Base-by-base conservation (phyloP, 495 filamentous ascomycete species). In the Neurospora sp. region DNA sequence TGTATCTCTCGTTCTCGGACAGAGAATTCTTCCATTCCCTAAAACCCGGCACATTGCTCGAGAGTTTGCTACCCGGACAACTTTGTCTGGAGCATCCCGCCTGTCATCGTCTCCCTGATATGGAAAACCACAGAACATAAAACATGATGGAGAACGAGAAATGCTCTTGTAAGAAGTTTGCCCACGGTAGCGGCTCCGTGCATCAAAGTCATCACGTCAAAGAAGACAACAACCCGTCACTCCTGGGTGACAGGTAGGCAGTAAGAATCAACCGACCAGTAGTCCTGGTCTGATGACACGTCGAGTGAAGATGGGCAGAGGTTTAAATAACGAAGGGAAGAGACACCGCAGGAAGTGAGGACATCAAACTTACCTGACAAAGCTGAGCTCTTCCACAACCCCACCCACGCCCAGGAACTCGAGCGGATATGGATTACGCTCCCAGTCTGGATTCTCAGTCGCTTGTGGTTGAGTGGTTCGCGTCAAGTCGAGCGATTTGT, bases 361-460 rank as follows among this genome's bases (percentile, higher is more conserved):
- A 14, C 41, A 60, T 31, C 12, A 18, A 60, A 38, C 83, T 82
- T 81, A 87, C 85, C 81, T 85, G 35, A 87, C 78, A 73, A 86
- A 87, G 75, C 83, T 86, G 66, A 86, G 79, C 70, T 84, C 79
- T 69, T 85, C 83, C 38, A 83, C 79, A 12, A 86, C 78, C 20
- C 77, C 78, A 38, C 80, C 79, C 49, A 86, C 76, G 66, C 79
- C 77, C 62, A 79, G 73, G 73, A 86, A 87, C 14, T 81, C 76
- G 20, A 86, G 70, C 9, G 79, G 74, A 60, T 76, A 74, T 23
- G 80, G 76, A 35, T 77, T 42, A 11, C 41, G 18, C 12, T 75
- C 79, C 78, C 83, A 87, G 60, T 85, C 82, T 2, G 85, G 85
- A 69, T 86, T 79, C 31, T 85, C 79, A 7, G 83, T 83, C 69